Base-by-base conservation (phyloP, 1,139 yeast species). In the Kurtzmaniella quercitrusa region DNA sequence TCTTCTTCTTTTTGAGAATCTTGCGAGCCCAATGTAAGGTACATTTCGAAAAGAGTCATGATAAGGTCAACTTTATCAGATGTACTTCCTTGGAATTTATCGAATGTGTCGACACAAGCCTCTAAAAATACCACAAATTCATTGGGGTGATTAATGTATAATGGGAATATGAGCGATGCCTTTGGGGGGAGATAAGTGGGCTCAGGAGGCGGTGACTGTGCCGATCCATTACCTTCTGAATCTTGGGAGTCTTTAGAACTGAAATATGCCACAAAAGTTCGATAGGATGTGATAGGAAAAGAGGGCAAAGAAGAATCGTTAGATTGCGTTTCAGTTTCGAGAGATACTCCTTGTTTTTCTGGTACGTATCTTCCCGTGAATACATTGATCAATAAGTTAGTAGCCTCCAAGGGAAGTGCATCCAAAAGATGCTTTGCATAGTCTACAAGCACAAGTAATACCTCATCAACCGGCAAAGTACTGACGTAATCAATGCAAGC, bases 71-170 rank as follows among this genome's bases (percentile, higher is more conserved):
- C 77, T 51, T 82, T 79, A 54, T 89, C 96, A 50, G 77, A 76
- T 16, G 69, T 68, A 46, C 81, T 77, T 0, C 94, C 95, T 48
- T 85, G 93, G 56, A 81, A 86, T 48, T 73, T 76, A 47, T 85
- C 91, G 58, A 87, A 87, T 8, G 87, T 76, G 52, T 85, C 89
- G 15, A 90, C 67, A 55, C 97, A 89, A 0, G 98, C 97, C 58
- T 93, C 98, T 45, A 93, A 65, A 52, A 94, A 91, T n/a, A 88
- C 86, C 16, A 91, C 95, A 72, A 93, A 91, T 56, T 91, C 94
- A 56, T 83, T 79, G 0, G 95, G 90, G 57, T 86, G 89, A 54
- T 84, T 80, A 14, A 87, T 80, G 60, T 93, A 94, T 2, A 95
- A 81, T 1, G 95, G 82, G 58, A 90, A 94, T 2, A 93, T 87